Evolutionary conservation across 2,329 filamentous ascomycete genomes (phyloP), one percentile per base, ranked within the genome.

Genomic region (Nemania diffusa): DNA sequence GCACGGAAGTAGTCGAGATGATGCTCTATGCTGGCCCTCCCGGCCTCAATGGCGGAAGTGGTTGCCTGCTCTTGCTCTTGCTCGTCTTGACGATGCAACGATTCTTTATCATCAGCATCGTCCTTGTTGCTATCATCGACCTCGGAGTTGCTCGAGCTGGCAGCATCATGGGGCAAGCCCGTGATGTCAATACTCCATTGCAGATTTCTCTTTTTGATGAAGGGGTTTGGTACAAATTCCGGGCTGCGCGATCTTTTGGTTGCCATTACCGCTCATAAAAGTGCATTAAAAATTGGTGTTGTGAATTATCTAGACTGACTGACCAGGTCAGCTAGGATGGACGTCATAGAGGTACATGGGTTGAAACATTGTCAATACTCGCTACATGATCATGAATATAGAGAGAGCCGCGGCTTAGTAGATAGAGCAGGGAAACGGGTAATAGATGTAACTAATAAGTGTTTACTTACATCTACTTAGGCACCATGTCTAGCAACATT

Each of bases 131-230:
- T 20, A 8, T 44, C 27, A 3, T 69, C 32, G 15, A 59, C 73
- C 24, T 63, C 62, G 24, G 57, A 65, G 64, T 57, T 70, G 57
- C 62, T 64, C 44, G 62, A 69, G 44, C 60, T 64, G 56, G 46
- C 44, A 22, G 56, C 68, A n/a, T 67, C 61, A 50, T 60, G 59
- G 20, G 59, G 13, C 8, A 65, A 46, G 50, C 69, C 55, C n/a
- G 70, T 71, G 24, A 73, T 62, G 15, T 77, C 72, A 11, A 83
- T 70, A 5, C 75, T 79, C 83, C 83, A 85, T 71, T 79, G 70
- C 5, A 84, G 76, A 66, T 85, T 84, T 24, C 77, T 76, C 68
- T 80, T 83, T 73, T 85, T 85, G 68, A 84, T 79, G 65, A 83
- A 81, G 0, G 83, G 82, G 57, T 84, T 84, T 2, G 79, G 68